Conservation (phyloP, 345 rosid genomes). For the Acer negundo region DNA sequence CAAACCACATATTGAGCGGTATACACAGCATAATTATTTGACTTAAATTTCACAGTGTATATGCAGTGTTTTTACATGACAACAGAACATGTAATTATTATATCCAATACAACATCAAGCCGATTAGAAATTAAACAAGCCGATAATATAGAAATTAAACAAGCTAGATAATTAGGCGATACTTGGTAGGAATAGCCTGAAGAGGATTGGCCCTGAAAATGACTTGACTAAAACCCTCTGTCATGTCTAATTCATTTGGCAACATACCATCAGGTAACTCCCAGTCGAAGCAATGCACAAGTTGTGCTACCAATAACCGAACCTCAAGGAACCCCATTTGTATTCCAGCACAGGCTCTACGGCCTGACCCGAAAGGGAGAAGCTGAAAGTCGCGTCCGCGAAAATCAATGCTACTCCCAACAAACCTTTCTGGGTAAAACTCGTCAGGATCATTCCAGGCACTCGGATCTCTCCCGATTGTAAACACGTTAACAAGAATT, state of each 20-base stretch:
- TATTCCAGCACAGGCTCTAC: slow-evolving; percentile 28
- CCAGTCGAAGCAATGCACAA: no score
- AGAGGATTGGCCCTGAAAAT: no score
- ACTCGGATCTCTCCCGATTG: slow-evolving; percentile 26
- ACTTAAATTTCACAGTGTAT: no score
- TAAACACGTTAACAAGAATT: slow-evolving; percentile 12
- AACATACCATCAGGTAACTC: no score
- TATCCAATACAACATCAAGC: neutral
- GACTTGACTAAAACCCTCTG: no score
- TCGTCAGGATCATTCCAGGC: slow-evolving; percentile 21
- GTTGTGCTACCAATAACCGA: slow-evolving; percentile 11
- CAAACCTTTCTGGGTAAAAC: slow-evolving; percentile 28
- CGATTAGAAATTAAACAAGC: neutral
- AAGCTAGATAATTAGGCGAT: slow-evolving; percentile 15
- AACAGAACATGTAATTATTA: neutral
- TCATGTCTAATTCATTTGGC: no score
- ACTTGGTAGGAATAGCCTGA: neutral
- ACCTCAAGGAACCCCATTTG: slow-evolving; percentile 19
- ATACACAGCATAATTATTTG: no score
- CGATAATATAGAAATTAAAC: no score
- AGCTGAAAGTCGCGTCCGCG: slow-evolving; percentile 25
- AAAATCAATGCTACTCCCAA: slow-evolving; percentile 6
- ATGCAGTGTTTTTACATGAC: neutral
- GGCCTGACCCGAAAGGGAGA: slow-evolving; percentile 27
- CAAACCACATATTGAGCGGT: no score